Base-by-base conservation (phyloP, 2,329 filamentous ascomycete genomes). In the Fusarium begoniae region DNA sequence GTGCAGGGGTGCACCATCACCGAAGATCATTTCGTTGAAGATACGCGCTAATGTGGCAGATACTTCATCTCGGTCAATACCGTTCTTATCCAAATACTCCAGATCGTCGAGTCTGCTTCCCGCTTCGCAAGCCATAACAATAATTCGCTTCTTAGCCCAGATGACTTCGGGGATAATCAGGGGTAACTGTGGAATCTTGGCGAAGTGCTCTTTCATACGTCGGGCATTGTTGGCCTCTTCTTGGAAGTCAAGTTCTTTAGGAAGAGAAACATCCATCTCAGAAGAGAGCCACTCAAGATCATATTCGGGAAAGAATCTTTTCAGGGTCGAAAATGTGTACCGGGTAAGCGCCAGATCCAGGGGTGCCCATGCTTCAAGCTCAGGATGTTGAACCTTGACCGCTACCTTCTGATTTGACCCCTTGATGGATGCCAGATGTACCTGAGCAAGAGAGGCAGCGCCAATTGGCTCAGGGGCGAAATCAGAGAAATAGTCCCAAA, bases 1-100 rank as follows among this genome's bases (percentile, higher is more conserved):
- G 84, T 99, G 96, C 44, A 99, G 85, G 1, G 96, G 95, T 0
- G 96, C 96, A 67, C 92, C 89, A 59, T 92, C 90, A 55, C 96
- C 95, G 75, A 99, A 99, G 76, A 99, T 98, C 96, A 99, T 99
- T 81, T 98, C 95, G 85, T 99, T 99, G 88, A 99, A 99, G 67
- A 99, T 94, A 67, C 92, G 91, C 1, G 96, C 93, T 8, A 99
- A 87, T 0, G 95, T 93, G 3, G 96, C 95, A 0, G 95, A 97
- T 10, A 99, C 96, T 82, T 98, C 96, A 80, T 98, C 96, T 26
- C 96, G 91, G 82, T 97, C 94, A 80, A 99, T 99, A 66, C 90
- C 89, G 80, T 97, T 93, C 12, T 88, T 85, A 81, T 98, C 96
- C 8, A 99, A 87, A 80, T 93, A 98, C 22, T 90, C 90, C 3